Evolutionary conservation across 371 early-diverging fungal genomes (phyloP), one percentile per base, ranked within the genome.

Genomic region (Actinomucor elegans): DNA sequence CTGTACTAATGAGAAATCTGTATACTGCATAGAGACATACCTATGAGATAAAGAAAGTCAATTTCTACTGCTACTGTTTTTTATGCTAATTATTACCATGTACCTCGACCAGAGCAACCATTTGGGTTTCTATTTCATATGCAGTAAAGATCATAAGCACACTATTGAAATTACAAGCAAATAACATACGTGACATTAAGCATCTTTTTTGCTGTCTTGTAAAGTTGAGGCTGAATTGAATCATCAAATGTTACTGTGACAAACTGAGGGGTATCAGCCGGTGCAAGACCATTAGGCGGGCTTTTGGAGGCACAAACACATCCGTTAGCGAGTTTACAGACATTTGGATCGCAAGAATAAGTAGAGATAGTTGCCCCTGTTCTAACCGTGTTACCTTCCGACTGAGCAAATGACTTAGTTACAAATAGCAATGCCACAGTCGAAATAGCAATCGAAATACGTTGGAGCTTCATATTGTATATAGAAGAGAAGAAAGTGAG

Each of bases 241-340:
- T 89, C 90, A 51, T 87, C 87, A 67, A 80, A 86, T 3, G 87
- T 88, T 15, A 89, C 49, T 18, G 83, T 73, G n/a, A 88, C 69
- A 61, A 89, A 88, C 67, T 85, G 86, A 8, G 90, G 90, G 5
- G 84, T 82, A 28, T 81, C 79, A n/a, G 61, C 68, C 14, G 80
- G 74, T 12, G 64, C 53, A 35, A 86, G 46, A 5, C 72, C 75
- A 48, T 77, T 80, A 2, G 90, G 87, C 26, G 88, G 82, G 14
- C 59, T 73, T 26, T 68, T 64, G 14, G 85, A 79, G 3, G 90
- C 84, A 54, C 90, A 89, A n/a, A 71, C 58, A 55, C 90, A 89
- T 1, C 68, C 62, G 6, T 84, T 86, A 31, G 78, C 66, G 40
- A 79, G 47, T 21, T 70, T 65, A 57, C 90, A 89, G 15, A 55